These are phyloP conservation scores for Diversispora epigaea DNA, from an alignment of 192 early-diverging fungal species.

Conservation along the genomic window DNA sequence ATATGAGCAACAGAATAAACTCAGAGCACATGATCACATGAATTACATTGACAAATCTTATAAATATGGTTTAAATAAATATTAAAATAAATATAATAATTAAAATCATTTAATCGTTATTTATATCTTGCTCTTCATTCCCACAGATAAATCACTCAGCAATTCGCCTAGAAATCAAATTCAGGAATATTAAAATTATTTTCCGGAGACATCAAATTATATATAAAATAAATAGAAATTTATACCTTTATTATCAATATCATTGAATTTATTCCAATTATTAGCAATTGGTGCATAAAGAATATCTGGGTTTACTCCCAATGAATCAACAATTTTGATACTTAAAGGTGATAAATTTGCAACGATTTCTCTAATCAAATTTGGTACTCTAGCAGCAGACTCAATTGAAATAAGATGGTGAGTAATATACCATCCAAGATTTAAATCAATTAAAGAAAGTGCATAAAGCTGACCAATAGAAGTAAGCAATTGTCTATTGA, in stretches of 20 bases:
- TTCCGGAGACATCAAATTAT: neutral
- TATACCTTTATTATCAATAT: constrained; percentile 61
- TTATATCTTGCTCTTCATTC: neutral
- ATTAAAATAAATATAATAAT: no score
- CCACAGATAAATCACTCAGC: neutral
- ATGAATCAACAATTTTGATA: constrained; percentile 52
- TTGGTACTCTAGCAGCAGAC: constrained; percentile 45
- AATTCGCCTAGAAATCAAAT: neutral
- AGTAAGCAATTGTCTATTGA: constrained; percentile 39
- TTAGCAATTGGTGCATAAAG: constrained; percentile 70
- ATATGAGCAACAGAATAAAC: no score
- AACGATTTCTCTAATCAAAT: constrained; percentile 48
- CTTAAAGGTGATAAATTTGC: constrained; percentile 53
- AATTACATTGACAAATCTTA: no score
- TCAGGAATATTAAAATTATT: neutral
- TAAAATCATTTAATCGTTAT: neutral
- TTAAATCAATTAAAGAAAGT: constrained; percentile 46
- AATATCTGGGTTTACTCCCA: constrained; percentile 60
- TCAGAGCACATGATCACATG: no score
- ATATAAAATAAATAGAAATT: constrained; percentile 25
- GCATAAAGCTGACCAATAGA: constrained; percentile 53
- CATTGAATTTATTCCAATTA: constrained; percentile 68
- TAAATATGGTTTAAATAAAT: no score
- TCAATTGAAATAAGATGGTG: constrained; percentile 49
- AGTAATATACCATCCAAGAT: constrained; percentile 61